Conservation (phyloP, 139 green algal genomes). For the Limnomonas spitsbergensis region DNA sequence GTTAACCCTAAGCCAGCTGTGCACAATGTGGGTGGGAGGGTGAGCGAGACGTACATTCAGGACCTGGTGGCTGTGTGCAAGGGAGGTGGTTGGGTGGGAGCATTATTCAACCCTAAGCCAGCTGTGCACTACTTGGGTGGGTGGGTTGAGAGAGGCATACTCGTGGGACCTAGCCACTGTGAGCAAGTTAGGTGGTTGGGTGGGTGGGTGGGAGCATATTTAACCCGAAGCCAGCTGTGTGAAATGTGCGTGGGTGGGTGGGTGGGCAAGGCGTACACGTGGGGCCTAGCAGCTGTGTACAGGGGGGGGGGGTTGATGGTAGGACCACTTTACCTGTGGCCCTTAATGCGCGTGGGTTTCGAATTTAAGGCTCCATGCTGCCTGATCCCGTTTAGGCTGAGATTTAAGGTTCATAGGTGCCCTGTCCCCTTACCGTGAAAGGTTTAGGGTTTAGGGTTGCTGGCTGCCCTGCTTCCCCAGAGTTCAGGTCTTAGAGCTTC, state of each 20-base stretch:
- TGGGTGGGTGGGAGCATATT: neutral
- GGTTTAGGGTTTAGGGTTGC: neutral
- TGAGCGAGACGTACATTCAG: neutral
- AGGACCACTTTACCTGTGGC: neutral
- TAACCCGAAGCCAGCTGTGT: neutral
- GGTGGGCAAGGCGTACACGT: neutral
- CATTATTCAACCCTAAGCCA: neutral
- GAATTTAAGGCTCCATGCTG: no score
- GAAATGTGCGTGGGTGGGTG: neutral
- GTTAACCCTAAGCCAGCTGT: no score
- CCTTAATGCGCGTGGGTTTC: neutral
- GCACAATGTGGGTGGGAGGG: neutral
- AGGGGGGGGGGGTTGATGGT: neutral
- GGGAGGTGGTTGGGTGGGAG: neutral
- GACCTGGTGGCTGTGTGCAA: neutral
- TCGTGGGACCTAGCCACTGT: no score
- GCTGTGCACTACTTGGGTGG: neutral
- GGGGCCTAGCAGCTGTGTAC: neutral
- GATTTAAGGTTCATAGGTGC: neutral
- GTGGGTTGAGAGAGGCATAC: neutral
- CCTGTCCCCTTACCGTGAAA: neutral
- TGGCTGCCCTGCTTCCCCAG: neutral
- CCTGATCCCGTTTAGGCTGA: neutral
- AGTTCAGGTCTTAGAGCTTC: neutral
- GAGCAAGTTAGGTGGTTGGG: neutral